A percentile compares a stretch with the other conserved stretches of the same genome.
Evolutionary conservation across 805 yeast species (phyloP).

Genomic region (Kockiozyma suomiensis): DNA sequence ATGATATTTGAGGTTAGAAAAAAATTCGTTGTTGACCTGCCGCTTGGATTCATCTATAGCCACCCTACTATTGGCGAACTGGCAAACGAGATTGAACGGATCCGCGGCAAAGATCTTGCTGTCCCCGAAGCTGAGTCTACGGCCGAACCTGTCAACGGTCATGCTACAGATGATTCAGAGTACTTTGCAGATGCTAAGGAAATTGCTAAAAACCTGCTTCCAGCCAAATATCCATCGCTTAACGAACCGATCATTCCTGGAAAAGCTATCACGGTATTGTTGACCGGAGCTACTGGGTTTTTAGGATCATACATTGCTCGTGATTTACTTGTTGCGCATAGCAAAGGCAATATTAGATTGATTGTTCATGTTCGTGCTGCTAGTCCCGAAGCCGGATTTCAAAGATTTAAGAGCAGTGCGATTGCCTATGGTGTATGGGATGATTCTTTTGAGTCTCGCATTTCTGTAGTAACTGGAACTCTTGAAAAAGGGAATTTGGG

Average conservation of each 20-base stretch:
- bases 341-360: conserved; percentile 54
- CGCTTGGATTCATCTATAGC: conserved; percentile 87
- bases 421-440: conserved; percentile 82
- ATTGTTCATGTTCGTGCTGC: conserved; percentile 91
- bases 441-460: conserved; percentile 56
- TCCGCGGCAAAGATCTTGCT: conserved; percentile 52
- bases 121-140: conserved; percentile 1
- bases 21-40: conserved; percentile 74
- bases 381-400: conserved; percentile 65
- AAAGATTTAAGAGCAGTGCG: conserved; percentile 75
- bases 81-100: conserved; percentile 68
- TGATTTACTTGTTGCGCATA: conserved; percentile 56
- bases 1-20: conserved; percentile 93
- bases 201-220: conserved; percentile 45
- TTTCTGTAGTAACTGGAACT: conserved; percentile 81
- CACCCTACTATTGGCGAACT: conserved; percentile 82
- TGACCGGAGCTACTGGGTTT: conserved; percentile 97
- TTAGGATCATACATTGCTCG: conserved; percentile 85
- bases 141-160: neutral
- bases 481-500: conserved; percentile 77
- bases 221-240: conserved; percentile 53
- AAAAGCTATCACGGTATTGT: conserved; percentile 61
- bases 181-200: conserved; percentile 77
- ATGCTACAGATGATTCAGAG: conserved; percentile 41
- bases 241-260: conserved; percentile 44